Evolutionary conservation across 1,284 basidiomycete genomes (phyloP).

Genomic region (Mycena sp.): DNA sequence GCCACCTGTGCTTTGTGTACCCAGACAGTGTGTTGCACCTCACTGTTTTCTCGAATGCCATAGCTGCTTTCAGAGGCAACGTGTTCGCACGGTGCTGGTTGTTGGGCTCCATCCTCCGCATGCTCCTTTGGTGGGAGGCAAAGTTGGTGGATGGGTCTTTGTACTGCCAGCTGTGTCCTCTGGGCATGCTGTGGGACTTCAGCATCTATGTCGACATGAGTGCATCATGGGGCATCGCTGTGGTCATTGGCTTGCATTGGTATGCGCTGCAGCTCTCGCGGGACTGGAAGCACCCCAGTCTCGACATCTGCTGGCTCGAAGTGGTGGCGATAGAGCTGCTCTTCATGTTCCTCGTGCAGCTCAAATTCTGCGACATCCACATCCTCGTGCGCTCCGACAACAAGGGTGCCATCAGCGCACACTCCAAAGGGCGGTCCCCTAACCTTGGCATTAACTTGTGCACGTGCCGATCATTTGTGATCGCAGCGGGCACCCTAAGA

Average conservation of each 20-base stretch:
- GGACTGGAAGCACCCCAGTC: constrained; percentile 27
- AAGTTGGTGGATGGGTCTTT: background rate
- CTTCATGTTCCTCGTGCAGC: background rate
- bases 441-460: constrained; percentile 25
- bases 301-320: constrained; percentile 22
- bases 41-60: constrained; percentile 19
- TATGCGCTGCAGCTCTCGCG: constrained; percentile 15
- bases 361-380: background rate
- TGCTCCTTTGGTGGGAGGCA: constrained; percentile 35
- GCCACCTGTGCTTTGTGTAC: constrained; percentile 29
- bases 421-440: constrained; percentile 29
- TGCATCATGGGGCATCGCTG: constrained; percentile 41
- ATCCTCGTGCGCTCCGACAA: constrained; percentile 39
- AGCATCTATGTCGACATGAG: constrained; percentile 36
- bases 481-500: too few species aligned
- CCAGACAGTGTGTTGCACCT: constrained; percentile 6
- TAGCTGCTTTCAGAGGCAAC: constrained; percentile 14
- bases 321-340: constrained; percentile 35
- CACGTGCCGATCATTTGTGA: constrained; percentile 3
- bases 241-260: constrained; percentile 31
- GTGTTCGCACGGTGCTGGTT: constrained; percentile 5
- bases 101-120: constrained; percentile 13
- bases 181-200: constrained; percentile 20
- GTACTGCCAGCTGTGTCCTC: constrained; percentile 2
- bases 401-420: constrained; percentile 39